Conservation (phyloP, 2,329 filamentous ascomycete genomes). For the Aureobasidium leucospermi region DNA sequence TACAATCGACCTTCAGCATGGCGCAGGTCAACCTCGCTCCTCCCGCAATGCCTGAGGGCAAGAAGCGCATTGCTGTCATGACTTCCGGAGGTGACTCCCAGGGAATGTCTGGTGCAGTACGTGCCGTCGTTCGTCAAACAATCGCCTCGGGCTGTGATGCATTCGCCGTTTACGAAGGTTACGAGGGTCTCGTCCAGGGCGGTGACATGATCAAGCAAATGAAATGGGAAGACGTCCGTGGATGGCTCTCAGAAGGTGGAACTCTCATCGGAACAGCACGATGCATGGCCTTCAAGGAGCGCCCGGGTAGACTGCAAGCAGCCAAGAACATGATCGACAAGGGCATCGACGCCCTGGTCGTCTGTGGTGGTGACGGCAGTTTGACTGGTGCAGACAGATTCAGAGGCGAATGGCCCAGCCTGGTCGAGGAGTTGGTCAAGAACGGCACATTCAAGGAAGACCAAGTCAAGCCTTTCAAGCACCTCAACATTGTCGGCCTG, state of each 20-base stretch:
- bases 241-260: slow-evolving; percentile 87
- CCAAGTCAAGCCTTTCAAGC: slow-evolving; percentile 68
- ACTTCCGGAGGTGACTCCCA: slow-evolving; percentile 91
- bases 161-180: slow-evolving; percentile 69
- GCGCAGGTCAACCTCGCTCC: slow-evolving; percentile 15
- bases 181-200: slow-evolving; percentile 87
- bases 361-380: slow-evolving; percentile 94
- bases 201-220: slow-evolving; percentile 82
- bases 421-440: slow-evolving; percentile 76
- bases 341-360: slow-evolving; percentile 91
- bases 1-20: slow-evolving; percentile 7
- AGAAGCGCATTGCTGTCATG: slow-evolving; percentile 75
- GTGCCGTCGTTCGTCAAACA: slow-evolving; percentile 84
- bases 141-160: slow-evolving; percentile 60
- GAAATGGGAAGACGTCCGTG: slow-evolving; percentile 88
- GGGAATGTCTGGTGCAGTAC: slow-evolving; percentile 88
- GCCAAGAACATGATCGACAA: slow-evolving; percentile 91
- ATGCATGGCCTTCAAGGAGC: slow-evolving; percentile 87
- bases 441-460: slow-evolving; percentile 62
- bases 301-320: slow-evolving; percentile 71
- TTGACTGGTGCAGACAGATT: slow-evolving; percentile 94
- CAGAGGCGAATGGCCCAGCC: slow-evolving; percentile 80
- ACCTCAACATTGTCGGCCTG: slow-evolving; percentile 92
- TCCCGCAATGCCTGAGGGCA: slow-evolving; percentile 21
- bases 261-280: slow-evolving; percentile 93